Evolutionary conservation across 345 rosid species (phyloP).

Genomic region (Isatis tinctoria): DNA sequence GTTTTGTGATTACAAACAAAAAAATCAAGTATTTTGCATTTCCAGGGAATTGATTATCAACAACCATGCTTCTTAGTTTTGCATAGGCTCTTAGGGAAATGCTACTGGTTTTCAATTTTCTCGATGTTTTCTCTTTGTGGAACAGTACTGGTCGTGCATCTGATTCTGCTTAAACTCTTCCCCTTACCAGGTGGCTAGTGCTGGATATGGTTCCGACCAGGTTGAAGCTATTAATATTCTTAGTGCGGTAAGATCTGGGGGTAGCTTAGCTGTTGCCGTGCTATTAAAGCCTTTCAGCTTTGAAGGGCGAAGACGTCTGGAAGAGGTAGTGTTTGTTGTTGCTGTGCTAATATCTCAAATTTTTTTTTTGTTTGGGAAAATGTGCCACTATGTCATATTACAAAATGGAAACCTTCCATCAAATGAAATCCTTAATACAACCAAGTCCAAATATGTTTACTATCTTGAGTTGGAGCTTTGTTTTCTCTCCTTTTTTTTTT

Average conservation of each 20-base stretch:
- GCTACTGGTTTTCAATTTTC: background rate
- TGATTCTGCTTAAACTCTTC: conserved; percentile 14
- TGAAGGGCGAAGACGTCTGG: conserved; percentile 81
- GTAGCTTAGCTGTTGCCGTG: conserved; percentile 64
- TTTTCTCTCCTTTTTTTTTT: background rate
- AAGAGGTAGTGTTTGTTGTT: conserved; percentile 53
- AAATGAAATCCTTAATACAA: background rate
- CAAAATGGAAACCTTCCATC: background rate
- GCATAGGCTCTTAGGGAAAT: background rate
- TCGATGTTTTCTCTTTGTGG: background rate
- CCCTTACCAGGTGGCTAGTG: conserved; percentile 60
- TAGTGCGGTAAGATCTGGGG: conserved; percentile 41
- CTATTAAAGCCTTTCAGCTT: conserved; percentile 84
- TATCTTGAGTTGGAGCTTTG: background rate
- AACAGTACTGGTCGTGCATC: conserved; percentile 1
- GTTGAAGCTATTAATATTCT: conserved; percentile 59
- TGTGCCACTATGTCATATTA: no score
- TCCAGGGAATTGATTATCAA: background rate
- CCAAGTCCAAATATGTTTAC: background rate
- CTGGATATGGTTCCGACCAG: conserved; percentile 74
- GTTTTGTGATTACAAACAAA: conserved; percentile 7
- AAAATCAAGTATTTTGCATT: background rate
- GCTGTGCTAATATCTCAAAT: background rate
- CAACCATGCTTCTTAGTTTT: background rate
- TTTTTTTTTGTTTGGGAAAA: no score